Evolutionary conservation across 1,139 yeast genomes (phyloP), one percentile per base, ranked within the genome.

Genomic region (Pichia sp.): DNA sequence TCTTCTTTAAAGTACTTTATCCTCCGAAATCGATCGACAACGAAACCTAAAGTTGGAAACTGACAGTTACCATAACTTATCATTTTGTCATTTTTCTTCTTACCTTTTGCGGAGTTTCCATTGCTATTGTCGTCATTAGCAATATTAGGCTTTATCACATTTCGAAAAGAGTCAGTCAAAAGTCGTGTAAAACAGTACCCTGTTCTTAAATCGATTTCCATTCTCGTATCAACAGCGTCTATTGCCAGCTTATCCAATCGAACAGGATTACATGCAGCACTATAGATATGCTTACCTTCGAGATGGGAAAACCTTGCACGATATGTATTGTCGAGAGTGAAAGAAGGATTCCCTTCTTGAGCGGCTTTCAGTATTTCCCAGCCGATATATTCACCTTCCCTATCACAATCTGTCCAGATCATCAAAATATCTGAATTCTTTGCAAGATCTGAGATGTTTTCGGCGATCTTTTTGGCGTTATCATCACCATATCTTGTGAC

Each of bases 341-440:
- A 64, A 0, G 70, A 61, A 0, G 72, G 64, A 67, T 89, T 90
- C 0, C 78, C 78, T 60, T 74, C 73, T 49, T 70, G 68, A 0
- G 97, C 97, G 4, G 85, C 86, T 55, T 81, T 77, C 50, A 80
- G 76, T 29, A 95, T 81, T 66, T 93, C 98, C 75, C 80, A 83
- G 0, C 99, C 99, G 58, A 95, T 95, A 67, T 85, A 87, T 69
- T 95, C 99, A 1, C 99, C 99, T 67, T 95, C 99, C 45, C 99
- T 76, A 75, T 95, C 99, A 71, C 98, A 93, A 76, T 95, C 99
- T 1, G 99, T 95, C 99, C 99, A 95, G 8, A 95, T 90, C 87
- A 89, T 88, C 59, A 95, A 72, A 50, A 75, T 74, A 51, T 82
- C 78, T 5, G 88, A 80, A 34, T 63, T 66, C 43, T 84, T 68